These are phyloP conservation scores for Rhizopogon salebrosus DNA, from an alignment of 768 basidiomycete genomes.

Conservation along the genomic window DNA sequence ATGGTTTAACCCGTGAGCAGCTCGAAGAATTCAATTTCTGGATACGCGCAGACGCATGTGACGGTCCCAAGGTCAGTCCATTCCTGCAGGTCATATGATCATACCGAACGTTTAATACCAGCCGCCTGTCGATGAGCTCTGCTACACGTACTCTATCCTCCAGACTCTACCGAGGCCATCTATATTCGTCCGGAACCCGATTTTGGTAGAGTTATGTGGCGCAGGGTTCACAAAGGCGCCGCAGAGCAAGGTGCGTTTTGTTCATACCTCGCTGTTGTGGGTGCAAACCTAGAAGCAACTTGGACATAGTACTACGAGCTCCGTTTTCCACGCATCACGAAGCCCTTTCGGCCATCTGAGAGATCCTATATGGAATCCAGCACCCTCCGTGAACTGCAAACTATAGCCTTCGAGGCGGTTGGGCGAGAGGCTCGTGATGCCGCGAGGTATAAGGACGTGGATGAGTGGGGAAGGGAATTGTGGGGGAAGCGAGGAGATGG, in stretches of 20 bases:
- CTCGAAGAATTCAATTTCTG: constrained; percentile 72
- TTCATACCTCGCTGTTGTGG: not conserved
- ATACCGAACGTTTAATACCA: constrained; percentile 1
- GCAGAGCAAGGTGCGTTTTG: constrained; percentile 40
- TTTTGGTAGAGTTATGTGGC: constrained; percentile 71
- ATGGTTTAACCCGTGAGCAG: constrained; percentile 62
- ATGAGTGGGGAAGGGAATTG: constrained; percentile 38
- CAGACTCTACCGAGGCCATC: constrained; percentile 45
- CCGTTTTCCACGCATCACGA: constrained; percentile 77
- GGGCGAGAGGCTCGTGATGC: constrained; percentile 40
- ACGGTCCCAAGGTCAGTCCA: constrained; percentile 2
- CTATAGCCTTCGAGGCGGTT: constrained; percentile 47
- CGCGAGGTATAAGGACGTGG: constrained; percentile 40
- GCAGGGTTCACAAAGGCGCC: constrained; percentile 79
- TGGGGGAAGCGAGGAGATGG: constrained; percentile 39
- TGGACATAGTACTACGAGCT: constrained; percentile 77
- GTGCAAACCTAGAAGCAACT: not conserved
- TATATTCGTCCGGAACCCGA: constrained; percentile 53
- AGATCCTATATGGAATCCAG: constrained; percentile 60
- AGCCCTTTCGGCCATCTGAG: constrained; percentile 56
- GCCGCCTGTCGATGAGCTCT: constrained; percentile 28
- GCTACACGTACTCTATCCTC: constrained; percentile 52
- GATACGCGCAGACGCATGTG: constrained; percentile 32
- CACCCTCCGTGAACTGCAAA: constrained; percentile 44
- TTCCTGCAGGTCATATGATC: not conserved